Percentiles rank a stretch among this genome's conserved stretches.
Evolutionary conservation across 2,329 filamentous ascomycete species (phyloP).

Genomic region (Alternaria angustiovoidea): DNA sequence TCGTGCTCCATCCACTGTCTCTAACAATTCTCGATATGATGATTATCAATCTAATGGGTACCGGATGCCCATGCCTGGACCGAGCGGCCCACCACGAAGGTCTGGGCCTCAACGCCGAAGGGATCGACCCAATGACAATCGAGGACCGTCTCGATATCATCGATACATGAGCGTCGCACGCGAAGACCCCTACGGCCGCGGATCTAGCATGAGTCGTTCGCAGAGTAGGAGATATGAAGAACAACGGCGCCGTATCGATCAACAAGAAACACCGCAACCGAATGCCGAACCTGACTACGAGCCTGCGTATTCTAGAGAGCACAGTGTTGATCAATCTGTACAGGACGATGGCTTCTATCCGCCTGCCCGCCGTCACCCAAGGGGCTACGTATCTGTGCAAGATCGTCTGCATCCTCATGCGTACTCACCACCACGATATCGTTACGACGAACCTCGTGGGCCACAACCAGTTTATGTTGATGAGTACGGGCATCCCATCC

Average conservation of each 20-base stretch:
- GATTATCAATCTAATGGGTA: conserved; percentile 34
- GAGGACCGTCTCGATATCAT: conserved; percentile 46
- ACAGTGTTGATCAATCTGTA: conserved; percentile 40
- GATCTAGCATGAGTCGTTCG: conserved; percentile 45
- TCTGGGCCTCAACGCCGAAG: conserved; percentile 41
- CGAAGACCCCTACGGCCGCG: conserved; percentile 47
- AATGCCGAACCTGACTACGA: conserved; percentile 39
- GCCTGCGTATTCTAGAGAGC: conserved; percentile 42
- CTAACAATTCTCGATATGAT: conserved; percentile 45
- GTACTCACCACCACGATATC: conserved; percentile 41
- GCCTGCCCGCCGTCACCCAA: conserved; percentile 28
- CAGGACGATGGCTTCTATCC: conserved; percentile 39
- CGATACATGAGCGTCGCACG: conserved; percentile 47
- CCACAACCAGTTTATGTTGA: conserved; percentile 44
- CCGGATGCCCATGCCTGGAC: conserved; percentile 39
- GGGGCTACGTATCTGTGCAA: conserved; percentile 46
- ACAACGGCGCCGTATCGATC: conserved; percentile 46
- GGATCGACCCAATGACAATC: conserved; percentile 44
- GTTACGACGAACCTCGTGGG: conserved; percentile 40
- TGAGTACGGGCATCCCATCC: conserved; percentile 40
- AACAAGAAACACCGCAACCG: conserved; percentile 48
- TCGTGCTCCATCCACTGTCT: conserved; percentile 40
- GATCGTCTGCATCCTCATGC: conserved; percentile 37
- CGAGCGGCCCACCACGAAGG: conserved; percentile 32
- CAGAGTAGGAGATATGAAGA: conserved; percentile 49